Percentiles rank a stretch among this genome's conserved stretches.
phyloP scores from a whole-genome alignment of 2,329 filamentous ascomycete genomes.

The Talaromyces piceae region DNA sequence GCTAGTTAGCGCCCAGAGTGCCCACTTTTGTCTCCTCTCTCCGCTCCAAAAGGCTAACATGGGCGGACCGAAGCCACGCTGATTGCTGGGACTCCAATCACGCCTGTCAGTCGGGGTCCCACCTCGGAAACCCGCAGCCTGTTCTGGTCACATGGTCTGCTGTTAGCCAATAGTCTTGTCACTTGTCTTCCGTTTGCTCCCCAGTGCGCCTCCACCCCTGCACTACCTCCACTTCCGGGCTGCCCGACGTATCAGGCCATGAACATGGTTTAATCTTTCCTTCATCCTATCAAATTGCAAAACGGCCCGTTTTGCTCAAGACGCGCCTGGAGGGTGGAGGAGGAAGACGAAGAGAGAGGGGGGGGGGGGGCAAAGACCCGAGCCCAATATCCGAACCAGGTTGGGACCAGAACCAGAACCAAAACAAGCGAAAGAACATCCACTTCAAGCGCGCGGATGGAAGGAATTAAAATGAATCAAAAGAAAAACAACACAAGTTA shows the following conservation, averaged over 20 bases:
- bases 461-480: not conserved
- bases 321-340: not conserved
- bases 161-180: conserved; percentile 3
- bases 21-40: no score
- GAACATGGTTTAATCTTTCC: not conserved
- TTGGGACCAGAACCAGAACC: not conserved
- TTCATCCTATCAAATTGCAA: not conserved
- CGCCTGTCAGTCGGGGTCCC: not conserved
- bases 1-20: no score
- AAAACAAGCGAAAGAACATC: not conserved
- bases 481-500: not conserved
- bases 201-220: not conserved
- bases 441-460: not conserved
- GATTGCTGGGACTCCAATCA: conserved; percentile 12
- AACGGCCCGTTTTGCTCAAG: not conserved
- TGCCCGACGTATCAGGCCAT: not conserved
- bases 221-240: not conserved
- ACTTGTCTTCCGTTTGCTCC: no score
- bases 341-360: no score
- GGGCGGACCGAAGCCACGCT: conserved; percentile 12
- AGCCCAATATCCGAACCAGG: not conserved
- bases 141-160: conserved; percentile 10
- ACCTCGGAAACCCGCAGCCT: conserved; percentile 12
- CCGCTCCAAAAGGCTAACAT: conserved; percentile 3
- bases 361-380: not conserved